These are phyloP conservation scores for Vitis labrusca DNA, from an alignment of 164 flowering plant genomes.

Conservation along the genomic window DNA sequence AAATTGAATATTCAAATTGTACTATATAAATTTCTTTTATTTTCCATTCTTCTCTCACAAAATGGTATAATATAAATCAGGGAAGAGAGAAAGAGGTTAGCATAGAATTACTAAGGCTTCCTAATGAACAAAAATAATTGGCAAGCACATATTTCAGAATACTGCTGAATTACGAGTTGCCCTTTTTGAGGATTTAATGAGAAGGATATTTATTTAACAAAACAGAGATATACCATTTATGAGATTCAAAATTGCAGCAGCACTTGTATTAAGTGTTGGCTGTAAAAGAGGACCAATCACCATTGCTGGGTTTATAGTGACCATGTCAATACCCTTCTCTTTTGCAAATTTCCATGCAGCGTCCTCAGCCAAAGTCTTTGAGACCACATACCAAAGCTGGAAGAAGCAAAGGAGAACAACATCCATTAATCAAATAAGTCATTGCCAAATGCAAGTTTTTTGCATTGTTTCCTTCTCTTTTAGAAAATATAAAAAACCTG, in stretches of 20 bases:
- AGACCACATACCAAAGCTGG: slow-evolving; percentile 62
- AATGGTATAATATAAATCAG: too few species aligned
- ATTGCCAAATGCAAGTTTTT: too few species aligned
- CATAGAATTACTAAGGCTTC: too few species aligned
- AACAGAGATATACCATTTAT: slow-evolving; percentile 39
- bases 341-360: slow-evolving; percentile 73
- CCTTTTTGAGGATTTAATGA: too few species aligned
- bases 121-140: too few species aligned
- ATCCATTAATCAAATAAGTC: too few species aligned
- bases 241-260: slow-evolving; percentile 37
- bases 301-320: slow-evolving; percentile 64
- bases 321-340: slow-evolving; percentile 60
- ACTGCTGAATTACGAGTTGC: too few species aligned
- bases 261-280: slow-evolving; percentile 64
- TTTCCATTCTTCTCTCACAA: too few species aligned
- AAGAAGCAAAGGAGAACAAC: neutral
- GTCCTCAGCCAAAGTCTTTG: slow-evolving; percentile 75
- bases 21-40: too few species aligned
- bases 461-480: too few species aligned
- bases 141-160: neutral
- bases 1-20: too few species aligned
- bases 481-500: neutral
- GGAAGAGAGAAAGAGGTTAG: too few species aligned
- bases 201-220: neutral
- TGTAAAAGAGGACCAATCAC: slow-evolving; percentile 73